phyloP scores from a whole-genome alignment of 352 stramenopile genomes.

The Globisporangium nodosum region DNA sequence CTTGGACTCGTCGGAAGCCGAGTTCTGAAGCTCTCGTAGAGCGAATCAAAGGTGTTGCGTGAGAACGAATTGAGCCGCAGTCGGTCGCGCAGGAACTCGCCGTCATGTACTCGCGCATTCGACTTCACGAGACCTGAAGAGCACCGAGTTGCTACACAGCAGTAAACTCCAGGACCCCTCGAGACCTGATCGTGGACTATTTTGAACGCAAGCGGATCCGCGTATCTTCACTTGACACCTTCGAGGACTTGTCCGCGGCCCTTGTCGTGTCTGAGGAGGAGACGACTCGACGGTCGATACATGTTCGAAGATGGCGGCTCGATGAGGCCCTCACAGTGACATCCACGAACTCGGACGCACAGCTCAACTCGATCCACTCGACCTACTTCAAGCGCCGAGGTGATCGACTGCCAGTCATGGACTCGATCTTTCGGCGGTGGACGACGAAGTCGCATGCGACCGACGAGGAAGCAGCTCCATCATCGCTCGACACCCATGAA shows the following conservation, averaged over 20 bases:
- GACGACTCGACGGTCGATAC: too few relatives aligned
- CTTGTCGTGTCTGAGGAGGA: too few relatives aligned
- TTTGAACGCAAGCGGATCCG: not conserved
- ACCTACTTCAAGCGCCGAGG: not conserved
- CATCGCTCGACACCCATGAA: conserved; percentile 3
- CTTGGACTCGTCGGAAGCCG: conserved; percentile 34
- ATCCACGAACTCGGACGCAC: not conserved
- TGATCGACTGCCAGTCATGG: not conserved
- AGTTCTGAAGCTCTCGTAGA: conserved; percentile 16
- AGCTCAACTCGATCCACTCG: not conserved
- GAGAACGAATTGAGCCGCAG: not conserved
- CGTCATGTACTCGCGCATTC: too few relatives aligned
- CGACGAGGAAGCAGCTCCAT: conserved; percentile 3
- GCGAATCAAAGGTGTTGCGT: not conserved
- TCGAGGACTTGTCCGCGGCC: too few relatives aligned
- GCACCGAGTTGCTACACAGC: too few relatives aligned
- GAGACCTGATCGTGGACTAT: not conserved
- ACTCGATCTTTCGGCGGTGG: conserved; percentile 1
- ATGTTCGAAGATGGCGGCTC: not conserved
- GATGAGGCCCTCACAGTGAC: not conserved
- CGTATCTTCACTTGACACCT: not conserved
- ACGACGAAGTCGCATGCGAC: not conserved
- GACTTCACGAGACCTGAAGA: too few relatives aligned
- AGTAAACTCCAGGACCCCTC: not conserved
- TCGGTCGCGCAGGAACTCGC: not conserved